These are phyloP conservation scores for Noccaea bulbosa DNA, from an alignment of 345 rosid genomes.

Conservation along the genomic window DNA sequence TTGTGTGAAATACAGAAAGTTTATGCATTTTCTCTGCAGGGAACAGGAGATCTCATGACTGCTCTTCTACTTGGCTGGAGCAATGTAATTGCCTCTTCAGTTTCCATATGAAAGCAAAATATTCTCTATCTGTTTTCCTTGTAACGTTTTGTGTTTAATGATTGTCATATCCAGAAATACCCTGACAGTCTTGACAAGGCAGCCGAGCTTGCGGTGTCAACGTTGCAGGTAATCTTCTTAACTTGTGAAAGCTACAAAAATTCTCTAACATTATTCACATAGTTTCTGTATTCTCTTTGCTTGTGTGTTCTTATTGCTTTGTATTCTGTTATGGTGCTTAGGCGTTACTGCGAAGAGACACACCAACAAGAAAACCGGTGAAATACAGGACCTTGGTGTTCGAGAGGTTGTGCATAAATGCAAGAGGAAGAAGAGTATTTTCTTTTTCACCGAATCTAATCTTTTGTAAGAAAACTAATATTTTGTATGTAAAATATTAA, in stretches of 20 bases:
- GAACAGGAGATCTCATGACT: conserved; percentile 97
- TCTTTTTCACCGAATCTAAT: no score
- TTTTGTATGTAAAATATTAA: no score
- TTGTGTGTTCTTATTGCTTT: conserved; percentile 2
- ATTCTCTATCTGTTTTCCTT: background rate
- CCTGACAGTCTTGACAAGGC: conserved; percentile 77
- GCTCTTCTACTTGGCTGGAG: conserved; percentile 99
- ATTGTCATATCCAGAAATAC: conserved; percentile 65
- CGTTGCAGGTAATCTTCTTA: conserved; percentile 74
- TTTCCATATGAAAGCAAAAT: conserved; percentile 11
- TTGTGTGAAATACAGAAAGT: conserved; percentile 28
- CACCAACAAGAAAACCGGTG: no score
- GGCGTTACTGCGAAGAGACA: conserved; percentile 60
- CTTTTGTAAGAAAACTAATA: no score
- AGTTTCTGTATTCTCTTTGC: background rate
- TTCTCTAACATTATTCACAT: background rate
- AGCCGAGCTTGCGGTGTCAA: conserved; percentile 97
- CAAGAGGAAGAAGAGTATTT: no score
- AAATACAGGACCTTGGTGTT: no score
- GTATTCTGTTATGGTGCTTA: conserved; percentile 32
- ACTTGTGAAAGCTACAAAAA: background rate
- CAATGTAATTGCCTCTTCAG: conserved; percentile 61
- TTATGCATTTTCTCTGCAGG: conserved; percentile 52
- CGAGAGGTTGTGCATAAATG: no score
- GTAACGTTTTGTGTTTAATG: background rate